These are phyloP conservation scores for Suhomyces chickasaworum DNA, from an alignment of 1,139 yeast species.

Conservation along the genomic window DNA sequence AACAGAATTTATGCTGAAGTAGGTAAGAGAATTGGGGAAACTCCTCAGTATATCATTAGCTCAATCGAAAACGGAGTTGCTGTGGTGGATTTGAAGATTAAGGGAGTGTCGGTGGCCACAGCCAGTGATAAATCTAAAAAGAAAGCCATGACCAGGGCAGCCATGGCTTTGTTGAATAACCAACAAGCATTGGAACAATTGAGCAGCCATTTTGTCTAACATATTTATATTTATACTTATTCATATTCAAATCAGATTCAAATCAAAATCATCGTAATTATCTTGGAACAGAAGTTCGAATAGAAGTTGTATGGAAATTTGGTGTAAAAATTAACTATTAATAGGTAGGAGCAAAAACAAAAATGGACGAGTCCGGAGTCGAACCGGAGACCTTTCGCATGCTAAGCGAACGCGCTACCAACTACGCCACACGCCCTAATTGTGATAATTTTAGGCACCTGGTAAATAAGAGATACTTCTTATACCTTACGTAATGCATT, in stretches of 20 bases:
- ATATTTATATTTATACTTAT: neutral
- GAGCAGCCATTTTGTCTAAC: slow-evolving; percentile 3
- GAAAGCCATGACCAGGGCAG: slow-evolving; percentile 50
- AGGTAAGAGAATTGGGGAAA: slow-evolving; percentile 38
- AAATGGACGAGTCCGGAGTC: slow-evolving; percentile 84
- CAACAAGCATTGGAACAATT: slow-evolving; percentile 29
- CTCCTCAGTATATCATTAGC: slow-evolving; percentile 45
- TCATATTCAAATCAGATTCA: neutral
- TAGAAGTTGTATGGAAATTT: no score
- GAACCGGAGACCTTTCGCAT: slow-evolving; percentile 90
- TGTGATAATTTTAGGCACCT: no score
- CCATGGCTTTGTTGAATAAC: slow-evolving; percentile 45
- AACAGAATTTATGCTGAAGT: slow-evolving; percentile 47
- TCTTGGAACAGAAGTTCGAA: no score
- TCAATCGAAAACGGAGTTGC: slow-evolving; percentile 32
- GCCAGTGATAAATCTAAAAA: slow-evolving; percentile 46
- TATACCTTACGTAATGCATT: no score
- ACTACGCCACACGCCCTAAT: slow-evolving; percentile 88
- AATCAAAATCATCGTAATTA: no score
- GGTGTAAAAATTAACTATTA: no score
- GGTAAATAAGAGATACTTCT: no score
- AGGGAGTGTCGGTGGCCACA: slow-evolving; percentile 38
- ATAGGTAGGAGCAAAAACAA: slow-evolving; percentile 18
- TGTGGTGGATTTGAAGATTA: slow-evolving; percentile 40
- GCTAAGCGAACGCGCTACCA: slow-evolving; percentile 93